Conservation (phyloP, 345 rosid species). For the Mangifera indica region DNA sequence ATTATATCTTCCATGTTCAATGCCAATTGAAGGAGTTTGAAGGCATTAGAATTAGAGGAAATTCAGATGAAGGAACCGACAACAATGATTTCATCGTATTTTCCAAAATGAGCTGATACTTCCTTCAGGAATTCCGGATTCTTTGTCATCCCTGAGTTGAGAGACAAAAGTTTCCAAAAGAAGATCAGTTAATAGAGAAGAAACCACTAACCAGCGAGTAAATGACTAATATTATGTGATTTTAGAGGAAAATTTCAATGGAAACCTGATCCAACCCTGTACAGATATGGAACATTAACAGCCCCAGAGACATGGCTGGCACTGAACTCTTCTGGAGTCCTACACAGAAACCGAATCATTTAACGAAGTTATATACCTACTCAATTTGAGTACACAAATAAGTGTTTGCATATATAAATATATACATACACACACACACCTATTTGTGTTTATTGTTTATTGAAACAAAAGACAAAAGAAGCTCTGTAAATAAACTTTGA, state of each 20-base stretch:
- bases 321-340: constrained; percentile 80
- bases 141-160: constrained; percentile 58
- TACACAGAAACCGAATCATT: constrained; percentile 9
- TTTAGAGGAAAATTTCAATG: neutral
- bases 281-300: constrained; percentile 79
- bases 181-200: neutral
- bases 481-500: too few species aligned
- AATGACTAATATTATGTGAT: neutral
- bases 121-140: constrained; percentile 61
- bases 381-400: too few species aligned
- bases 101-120: constrained; percentile 55
- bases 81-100: constrained; percentile 76
- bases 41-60: neutral
- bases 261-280: constrained; percentile 77
- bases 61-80: constrained; percentile 38
- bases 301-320: constrained; percentile 82
- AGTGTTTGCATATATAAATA: too few species aligned
- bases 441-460: too few species aligned
- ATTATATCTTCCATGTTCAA: neutral
- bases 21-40: neutral
- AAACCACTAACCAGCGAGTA: neutral
- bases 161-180: neutral
- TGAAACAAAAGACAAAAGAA: too few species aligned
- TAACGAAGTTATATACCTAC: too few species aligned
- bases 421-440: too few species aligned